These are phyloP conservation scores for Calocybe cyanea DNA, from an alignment of 768 basidiomycete species.

Conservation along the genomic window DNA sequence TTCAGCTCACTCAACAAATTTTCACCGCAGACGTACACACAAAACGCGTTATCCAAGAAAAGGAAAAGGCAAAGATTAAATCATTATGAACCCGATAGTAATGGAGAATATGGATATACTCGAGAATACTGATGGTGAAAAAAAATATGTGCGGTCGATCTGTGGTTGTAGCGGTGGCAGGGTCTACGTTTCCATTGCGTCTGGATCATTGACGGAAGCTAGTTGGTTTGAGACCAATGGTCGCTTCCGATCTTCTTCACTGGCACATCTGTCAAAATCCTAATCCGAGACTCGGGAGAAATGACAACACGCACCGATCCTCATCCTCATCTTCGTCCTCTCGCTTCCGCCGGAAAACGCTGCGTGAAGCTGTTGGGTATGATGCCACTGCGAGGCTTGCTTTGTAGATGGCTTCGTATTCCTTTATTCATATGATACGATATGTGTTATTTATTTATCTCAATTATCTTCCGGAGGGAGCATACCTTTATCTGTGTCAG, in stretches of 20 bases:
- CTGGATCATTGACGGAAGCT: conserved; percentile 30
- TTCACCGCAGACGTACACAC: conserved; percentile 63
- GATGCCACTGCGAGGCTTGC: conserved; percentile 67
- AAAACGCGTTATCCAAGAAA: conserved; percentile 76
- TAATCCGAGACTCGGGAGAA: background rate
- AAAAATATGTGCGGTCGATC: background rate
- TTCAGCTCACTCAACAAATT: conserved; percentile 6
- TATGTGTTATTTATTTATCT: background rate
- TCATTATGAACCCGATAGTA: conserved; percentile 44
- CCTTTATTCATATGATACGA: conserved; percentile 44
- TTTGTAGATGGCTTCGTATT: conserved; percentile 90
- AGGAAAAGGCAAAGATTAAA: conserved; percentile 82
- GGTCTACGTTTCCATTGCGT: conserved; percentile 48
- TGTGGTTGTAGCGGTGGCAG: too few relatives aligned
- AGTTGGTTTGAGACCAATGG: conserved; percentile 33
- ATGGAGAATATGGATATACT: conserved; percentile 2
- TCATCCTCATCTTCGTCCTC: conserved; percentile 67
- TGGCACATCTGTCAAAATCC: conserved; percentile 15
- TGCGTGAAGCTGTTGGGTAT: conserved; percentile 46
- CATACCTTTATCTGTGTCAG: conserved; percentile 86
- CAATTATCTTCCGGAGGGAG: background rate
- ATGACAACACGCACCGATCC: conserved; percentile 20
- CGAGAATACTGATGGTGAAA: conserved; percentile 1
- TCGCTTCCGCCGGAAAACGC: conserved; percentile 60
- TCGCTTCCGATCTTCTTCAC: conserved; percentile 47